A percentile compares a stretch with the other conserved stretches of the same genome.
Conservation (phyloP, 352 stramenopile species). For the Globisporangium solare region DNA sequence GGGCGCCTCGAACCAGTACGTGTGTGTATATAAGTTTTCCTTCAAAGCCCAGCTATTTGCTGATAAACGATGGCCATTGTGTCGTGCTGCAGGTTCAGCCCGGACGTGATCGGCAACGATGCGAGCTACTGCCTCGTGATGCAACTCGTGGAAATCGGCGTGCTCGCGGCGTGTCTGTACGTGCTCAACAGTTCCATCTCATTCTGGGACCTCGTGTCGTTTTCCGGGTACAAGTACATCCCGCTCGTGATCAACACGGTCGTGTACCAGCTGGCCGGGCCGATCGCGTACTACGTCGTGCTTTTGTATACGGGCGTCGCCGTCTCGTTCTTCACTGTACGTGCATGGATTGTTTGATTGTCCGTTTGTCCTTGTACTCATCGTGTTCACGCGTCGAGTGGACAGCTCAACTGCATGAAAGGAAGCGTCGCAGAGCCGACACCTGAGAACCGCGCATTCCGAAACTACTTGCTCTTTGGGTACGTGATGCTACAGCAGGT, state of each 20-base stretch:
- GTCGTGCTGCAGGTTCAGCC: slow-evolving; percentile 86
- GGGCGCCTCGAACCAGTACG: slow-evolving; percentile 88
- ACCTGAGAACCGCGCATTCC: slow-evolving; percentile 66
- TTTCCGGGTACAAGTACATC: slow-evolving; percentile 99
- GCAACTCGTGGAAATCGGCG: slow-evolving; percentile 90
- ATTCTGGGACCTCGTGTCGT: slow-evolving; percentile 95
- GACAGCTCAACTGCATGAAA: slow-evolving; percentile 87
- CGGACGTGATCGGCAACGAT: slow-evolving; percentile 94
- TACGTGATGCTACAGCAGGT: slow-evolving; percentile 20
- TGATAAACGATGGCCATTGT: no score
- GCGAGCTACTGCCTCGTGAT: slow-evolving; percentile 89
- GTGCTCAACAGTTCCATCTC: slow-evolving; percentile 90
- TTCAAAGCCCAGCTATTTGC: not conserved
- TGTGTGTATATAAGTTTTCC: no score
- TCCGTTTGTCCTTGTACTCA: not conserved
- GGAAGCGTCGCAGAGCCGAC: slow-evolving; percentile 72
- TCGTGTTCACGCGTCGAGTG: slow-evolving; percentile 2
- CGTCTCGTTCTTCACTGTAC: slow-evolving; percentile 94
- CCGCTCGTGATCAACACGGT: slow-evolving; percentile 94
- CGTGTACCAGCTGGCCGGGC: slow-evolving; percentile 79
- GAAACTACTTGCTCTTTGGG: slow-evolving; percentile 86
- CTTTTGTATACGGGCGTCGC: slow-evolving; percentile 92
- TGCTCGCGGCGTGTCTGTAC: slow-evolving; percentile 93
- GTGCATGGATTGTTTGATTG: slow-evolving; percentile 3
- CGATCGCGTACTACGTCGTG: slow-evolving; percentile 88